Evolutionary conservation across 108 stramenopile genomes (phyloP).

Genomic region (Pseudonitzschia delicatissima): DNA sequence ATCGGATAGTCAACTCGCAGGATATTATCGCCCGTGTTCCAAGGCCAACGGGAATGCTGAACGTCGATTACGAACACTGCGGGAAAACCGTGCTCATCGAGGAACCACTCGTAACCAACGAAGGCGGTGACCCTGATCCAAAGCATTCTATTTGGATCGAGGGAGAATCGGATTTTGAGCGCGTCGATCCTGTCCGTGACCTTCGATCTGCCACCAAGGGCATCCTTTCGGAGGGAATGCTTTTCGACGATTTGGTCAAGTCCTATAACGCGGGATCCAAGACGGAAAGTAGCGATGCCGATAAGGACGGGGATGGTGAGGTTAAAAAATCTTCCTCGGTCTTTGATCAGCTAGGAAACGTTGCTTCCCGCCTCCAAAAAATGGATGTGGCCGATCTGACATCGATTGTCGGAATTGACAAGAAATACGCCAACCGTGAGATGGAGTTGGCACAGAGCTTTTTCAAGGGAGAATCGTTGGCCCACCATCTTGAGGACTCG

Average conservation of each 20-base stretch:
- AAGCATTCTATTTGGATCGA: constrained; percentile 61
- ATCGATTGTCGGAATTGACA: constrained; percentile 67
- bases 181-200: constrained; percentile 73
- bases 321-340: constrained; percentile 10
- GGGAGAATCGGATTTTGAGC: constrained; percentile 59
- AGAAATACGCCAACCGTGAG: constrained; percentile 67
- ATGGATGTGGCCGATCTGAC: constrained; percentile 56
- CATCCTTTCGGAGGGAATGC: constrained; percentile 59
- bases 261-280: constrained; percentile 3
- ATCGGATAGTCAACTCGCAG: constrained; percentile 78
- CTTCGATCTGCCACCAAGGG: constrained; percentile 43
- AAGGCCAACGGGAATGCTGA: constrained; percentile 64
- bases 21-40: constrained; percentile 84
- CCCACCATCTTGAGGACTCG: constrained; percentile 79
- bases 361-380: constrained; percentile 42
- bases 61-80: constrained; percentile 81
- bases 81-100: constrained; percentile 71
- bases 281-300: background rate
- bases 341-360: constrained; percentile 14
- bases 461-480: constrained; percentile 62
- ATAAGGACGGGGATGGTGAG: constrained; percentile 15
- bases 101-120: background rate
- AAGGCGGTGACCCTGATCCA: constrained; percentile 13
- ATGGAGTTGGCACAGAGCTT: constrained; percentile 62
- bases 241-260: constrained; percentile 63